These are phyloP conservation scores for Cystobasidiaceae sp. DNA, from an alignment of 1,284 basidiomycete species.

Conservation along the genomic window DNA sequence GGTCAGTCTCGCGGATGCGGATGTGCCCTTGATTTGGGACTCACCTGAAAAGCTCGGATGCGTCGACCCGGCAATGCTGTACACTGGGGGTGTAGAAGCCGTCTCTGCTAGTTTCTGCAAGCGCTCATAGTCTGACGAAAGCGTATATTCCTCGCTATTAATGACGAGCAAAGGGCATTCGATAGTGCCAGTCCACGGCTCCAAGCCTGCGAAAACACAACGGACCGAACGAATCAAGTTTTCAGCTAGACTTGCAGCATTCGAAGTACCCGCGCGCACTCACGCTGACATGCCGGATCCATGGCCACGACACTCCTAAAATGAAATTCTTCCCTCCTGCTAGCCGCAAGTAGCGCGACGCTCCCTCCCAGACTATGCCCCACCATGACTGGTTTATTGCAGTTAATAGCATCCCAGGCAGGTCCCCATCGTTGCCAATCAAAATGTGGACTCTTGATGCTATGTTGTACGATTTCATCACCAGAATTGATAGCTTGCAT, in stretches of 20 bases:
- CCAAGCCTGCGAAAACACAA: slow-evolving; percentile 19
- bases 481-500: slow-evolving; percentile 45
- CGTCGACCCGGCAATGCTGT: slow-evolving; percentile 30
- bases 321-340: slow-evolving; percentile 16
- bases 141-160: slow-evolving; percentile 50
- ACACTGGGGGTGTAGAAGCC: slow-evolving; percentile 5
- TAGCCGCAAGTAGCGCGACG: slow-evolving; percentile 20
- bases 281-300: slow-evolving; percentile 34
- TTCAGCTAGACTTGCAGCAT: background rate
- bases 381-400: slow-evolving; percentile 24
- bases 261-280: background rate
- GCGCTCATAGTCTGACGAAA: slow-evolving; percentile 37
- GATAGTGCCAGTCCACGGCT: slow-evolving; percentile 46
- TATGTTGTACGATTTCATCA: slow-evolving; percentile 30
- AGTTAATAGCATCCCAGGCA: slow-evolving; percentile 18
- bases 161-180: slow-evolving; percentile 48
- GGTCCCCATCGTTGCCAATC: slow-evolving; percentile 27
- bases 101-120: slow-evolving; percentile 7
- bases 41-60: slow-evolving; percentile 18
- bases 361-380: slow-evolving; percentile 29
- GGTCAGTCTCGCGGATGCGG: background rate
- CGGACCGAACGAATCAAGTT: background rate
- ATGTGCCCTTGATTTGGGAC: background rate
- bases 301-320: slow-evolving; percentile 35
- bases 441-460: slow-evolving; percentile 12